A percentile compares a stretch with the other conserved stretches of the same genome.
These are phyloP conservation scores for Talaromyces sp. DNA, from an alignment of 2,329 filamentous ascomycete species.

Conservation along the genomic window DNA sequence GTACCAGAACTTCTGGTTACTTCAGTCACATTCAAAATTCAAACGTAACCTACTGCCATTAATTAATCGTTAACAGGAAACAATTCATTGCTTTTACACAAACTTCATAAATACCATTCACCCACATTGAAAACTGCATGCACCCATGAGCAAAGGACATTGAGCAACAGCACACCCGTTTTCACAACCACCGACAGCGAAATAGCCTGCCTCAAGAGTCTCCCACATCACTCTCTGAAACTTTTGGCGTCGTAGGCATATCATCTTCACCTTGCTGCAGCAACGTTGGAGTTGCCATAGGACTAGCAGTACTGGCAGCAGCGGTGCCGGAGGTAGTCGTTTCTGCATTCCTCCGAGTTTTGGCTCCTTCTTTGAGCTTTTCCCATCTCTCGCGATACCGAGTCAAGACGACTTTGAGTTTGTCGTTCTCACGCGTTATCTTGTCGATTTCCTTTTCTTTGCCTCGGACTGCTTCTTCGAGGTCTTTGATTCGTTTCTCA, in stretches of 20 bases:
- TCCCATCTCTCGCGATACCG: constrained; percentile 63
- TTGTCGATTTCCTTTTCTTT: constrained; percentile 57
- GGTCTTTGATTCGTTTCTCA: constrained; percentile 54
- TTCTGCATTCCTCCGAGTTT: constrained; percentile 22
- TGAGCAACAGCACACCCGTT: too few relatives aligned
- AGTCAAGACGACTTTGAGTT: constrained; percentile 48
- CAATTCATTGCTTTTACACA: too few relatives aligned
- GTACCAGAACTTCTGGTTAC: not conserved
- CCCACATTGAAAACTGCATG: too few relatives aligned
- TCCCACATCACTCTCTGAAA: not conserved
- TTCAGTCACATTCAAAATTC: too few relatives aligned
- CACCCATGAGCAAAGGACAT: too few relatives aligned
- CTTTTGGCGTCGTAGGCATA: not conserved
- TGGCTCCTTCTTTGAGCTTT: constrained; percentile 61
- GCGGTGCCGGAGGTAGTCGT: not conserved
- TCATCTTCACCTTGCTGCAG: not conserved
- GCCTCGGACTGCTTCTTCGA: constrained; percentile 60
- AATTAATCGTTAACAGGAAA: too few relatives aligned
- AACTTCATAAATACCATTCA: too few relatives aligned
- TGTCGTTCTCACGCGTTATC: constrained; percentile 57
- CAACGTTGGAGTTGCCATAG: constrained; percentile 2
- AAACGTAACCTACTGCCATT: too few relatives aligned
- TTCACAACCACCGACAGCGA: too few relatives aligned
- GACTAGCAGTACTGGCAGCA: not conserved
- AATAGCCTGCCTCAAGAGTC: not conserved